A percentile compares a stretch with the other conserved stretches of the same genome.
phyloP scores from a whole-genome alignment of 1,139 yeast genomes.

The Saccharomyces hybrid region DNA sequence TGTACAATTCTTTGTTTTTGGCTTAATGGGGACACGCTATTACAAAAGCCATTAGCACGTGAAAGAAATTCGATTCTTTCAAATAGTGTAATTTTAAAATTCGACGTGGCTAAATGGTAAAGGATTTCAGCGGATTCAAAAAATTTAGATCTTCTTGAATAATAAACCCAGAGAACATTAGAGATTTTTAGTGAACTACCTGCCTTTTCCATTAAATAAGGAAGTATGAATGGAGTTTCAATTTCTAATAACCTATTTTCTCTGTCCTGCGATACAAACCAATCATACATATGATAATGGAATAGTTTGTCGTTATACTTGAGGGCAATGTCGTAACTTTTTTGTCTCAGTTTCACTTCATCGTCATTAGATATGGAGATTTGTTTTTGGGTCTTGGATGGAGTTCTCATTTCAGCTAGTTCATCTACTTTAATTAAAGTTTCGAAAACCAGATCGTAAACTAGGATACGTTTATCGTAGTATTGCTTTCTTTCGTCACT shows the following conservation, averaged over 20 bases:
- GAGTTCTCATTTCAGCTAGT: constrained; percentile 39
- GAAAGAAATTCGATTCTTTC: constrained; percentile 84
- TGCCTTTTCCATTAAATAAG: constrained; percentile 71
- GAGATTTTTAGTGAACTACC: constrained; percentile 63
- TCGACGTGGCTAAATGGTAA: constrained; percentile 65
- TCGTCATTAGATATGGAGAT: constrained; percentile 33
- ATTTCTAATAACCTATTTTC: constrained; percentile 72
- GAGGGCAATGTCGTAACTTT: constrained; percentile 68
- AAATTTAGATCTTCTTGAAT: constrained; percentile 73
- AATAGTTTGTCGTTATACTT: constrained; percentile 70
- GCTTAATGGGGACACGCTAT: constrained; percentile 73
- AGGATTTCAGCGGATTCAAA: constrained; percentile 79
- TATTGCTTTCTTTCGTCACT: constrained; percentile 42
- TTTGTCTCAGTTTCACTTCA: constrained; percentile 55
- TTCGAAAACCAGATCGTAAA: constrained; percentile 68
- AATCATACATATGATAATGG: constrained; percentile 86
- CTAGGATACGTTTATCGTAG: constrained; percentile 45
- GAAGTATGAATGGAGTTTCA: constrained; percentile 71
- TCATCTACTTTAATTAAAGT: constrained; percentile 67
- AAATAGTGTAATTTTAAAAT: constrained; percentile 57
- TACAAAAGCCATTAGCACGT: constrained; percentile 88
- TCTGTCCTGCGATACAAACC: constrained; percentile 76
- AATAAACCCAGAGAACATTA: constrained; percentile 79
- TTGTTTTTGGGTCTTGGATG: constrained; percentile 8
- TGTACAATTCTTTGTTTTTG: constrained; percentile 70